A percentile compares a stretch with the other conserved stretches of the same genome.
Evolutionary conservation across 75 land plant species (phyloP).

Genomic region (Larix kaempferi): DNA sequence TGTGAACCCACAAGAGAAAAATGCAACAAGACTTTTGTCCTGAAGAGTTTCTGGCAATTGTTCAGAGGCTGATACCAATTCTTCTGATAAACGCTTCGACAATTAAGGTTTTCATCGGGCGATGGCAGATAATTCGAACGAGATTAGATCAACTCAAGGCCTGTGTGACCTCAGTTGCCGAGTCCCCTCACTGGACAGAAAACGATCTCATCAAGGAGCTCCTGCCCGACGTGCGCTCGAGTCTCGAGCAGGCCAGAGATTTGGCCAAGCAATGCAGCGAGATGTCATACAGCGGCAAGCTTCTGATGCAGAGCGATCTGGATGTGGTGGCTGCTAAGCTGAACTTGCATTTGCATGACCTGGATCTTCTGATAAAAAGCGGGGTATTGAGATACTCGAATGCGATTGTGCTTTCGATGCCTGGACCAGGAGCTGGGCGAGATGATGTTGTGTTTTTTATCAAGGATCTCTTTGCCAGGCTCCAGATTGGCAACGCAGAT

Average conservation of each 20-base stretch:
- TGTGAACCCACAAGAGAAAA: background rate
- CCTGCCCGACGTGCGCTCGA: conserved; percentile 34
- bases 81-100: conserved; percentile 35
- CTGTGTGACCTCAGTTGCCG: conserved; percentile 22
- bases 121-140: conserved; percentile 62
- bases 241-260: conserved; percentile 29
- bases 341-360: conserved; percentile 53
- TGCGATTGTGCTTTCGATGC: conserved; percentile 50
- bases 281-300: conserved; percentile 57
- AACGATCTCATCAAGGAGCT: conserved; percentile 43
- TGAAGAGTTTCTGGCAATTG: background rate
- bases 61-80: conserved; percentile 8
- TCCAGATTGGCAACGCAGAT: conserved; percentile 76
- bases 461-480: conserved; percentile 60
- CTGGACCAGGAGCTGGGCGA: conserved; percentile 28
- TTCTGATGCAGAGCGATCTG: conserved; percentile 74
- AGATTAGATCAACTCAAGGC: conserved; percentile 46
- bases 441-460: conserved; percentile 51
- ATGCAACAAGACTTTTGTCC: background rate
- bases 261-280: conserved; percentile 40
- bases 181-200: conserved; percentile 35
- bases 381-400: conserved; percentile 46
- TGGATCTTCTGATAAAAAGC: conserved; percentile 48
- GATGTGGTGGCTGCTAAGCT: conserved; percentile 61
- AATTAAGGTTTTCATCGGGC: conserved; percentile 42